These are phyloP conservation scores for Penicillium oxalicum DNA, from an alignment of 2,329 filamentous ascomycete genomes.

Conservation along the genomic window DNA sequence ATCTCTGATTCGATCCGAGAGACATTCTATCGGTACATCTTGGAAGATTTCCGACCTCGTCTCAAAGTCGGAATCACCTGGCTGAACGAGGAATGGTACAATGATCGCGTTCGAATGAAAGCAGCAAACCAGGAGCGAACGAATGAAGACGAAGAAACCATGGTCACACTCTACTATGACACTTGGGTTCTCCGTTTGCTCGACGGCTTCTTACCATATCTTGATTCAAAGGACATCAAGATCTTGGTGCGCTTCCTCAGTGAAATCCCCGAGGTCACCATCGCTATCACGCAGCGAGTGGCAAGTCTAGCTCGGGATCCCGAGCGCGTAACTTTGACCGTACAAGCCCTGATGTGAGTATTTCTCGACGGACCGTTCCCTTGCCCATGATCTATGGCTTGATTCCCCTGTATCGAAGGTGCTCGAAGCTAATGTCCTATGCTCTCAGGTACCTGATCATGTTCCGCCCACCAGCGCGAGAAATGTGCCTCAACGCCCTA, in stretches of 20 bases:
- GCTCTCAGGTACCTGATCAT: slow-evolving; percentile 48
- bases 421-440: background rate
- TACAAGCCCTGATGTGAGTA: slow-evolving; percentile 52
- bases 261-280: slow-evolving; percentile 76
- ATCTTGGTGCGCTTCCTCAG: slow-evolving; percentile 84
- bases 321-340: slow-evolving; percentile 55
- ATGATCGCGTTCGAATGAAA: slow-evolving; percentile 60
- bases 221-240: slow-evolving; percentile 79
- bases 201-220: slow-evolving; percentile 80
- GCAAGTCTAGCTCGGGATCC: slow-evolving; percentile 58
- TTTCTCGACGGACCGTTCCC: background rate
- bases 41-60: slow-evolving; percentile 84
- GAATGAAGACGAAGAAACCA: slow-evolving; percentile 39
- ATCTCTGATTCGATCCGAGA: slow-evolving; percentile 66
- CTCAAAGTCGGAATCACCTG: slow-evolving; percentile 88
- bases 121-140: slow-evolving; percentile 39
- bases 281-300: slow-evolving; percentile 66
- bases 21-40: slow-evolving; percentile 72
- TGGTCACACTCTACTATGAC: slow-evolving; percentile 59
- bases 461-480: slow-evolving; percentile 54
- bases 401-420: background rate
- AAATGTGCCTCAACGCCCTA: slow-evolving; percentile 52
- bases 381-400: too few species aligned
- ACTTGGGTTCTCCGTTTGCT: slow-evolving; percentile 75
- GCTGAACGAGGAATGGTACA: slow-evolving; percentile 98